Conservation (phyloP, 2,329 filamentous ascomycete genomes). For the Stemphylium vesicarium region DNA sequence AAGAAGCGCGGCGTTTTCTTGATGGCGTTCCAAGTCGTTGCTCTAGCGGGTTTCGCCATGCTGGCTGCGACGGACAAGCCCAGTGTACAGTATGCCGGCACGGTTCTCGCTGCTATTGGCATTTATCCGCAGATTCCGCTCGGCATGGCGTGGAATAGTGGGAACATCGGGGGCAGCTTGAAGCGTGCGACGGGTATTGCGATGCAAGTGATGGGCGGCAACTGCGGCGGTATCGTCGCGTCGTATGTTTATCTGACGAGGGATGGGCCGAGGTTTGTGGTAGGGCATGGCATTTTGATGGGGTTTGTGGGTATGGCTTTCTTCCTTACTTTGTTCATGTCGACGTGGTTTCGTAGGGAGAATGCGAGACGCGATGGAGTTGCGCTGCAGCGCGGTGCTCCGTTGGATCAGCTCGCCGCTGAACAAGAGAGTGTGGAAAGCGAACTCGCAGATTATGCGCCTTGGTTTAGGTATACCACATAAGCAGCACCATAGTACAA, state of each 20-base stretch:
- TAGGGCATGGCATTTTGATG: slow-evolving; percentile 56
- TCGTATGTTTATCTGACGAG: slow-evolving; percentile 57
- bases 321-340: slow-evolving; percentile 62
- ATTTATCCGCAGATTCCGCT: slow-evolving; percentile 64
- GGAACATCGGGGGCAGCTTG: slow-evolving; percentile 62
- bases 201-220: slow-evolving; percentile 61
- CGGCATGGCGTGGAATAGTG: slow-evolving; percentile 64
- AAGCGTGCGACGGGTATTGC: slow-evolving; percentile 64
- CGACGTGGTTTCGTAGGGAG: slow-evolving; percentile 62
- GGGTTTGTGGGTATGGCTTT: slow-evolving; percentile 57
- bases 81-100: slow-evolving; percentile 43
- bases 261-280: slow-evolving; percentile 53
- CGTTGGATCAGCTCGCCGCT: slow-evolving; percentile 53
- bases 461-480: slow-evolving; percentile 48
- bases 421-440: slow-evolving; percentile 61
- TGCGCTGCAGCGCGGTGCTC: slow-evolving; percentile 45
- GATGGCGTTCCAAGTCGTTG: slow-evolving; percentile 50
- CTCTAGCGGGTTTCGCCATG: slow-evolving; percentile 59
- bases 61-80: slow-evolving; percentile 35
- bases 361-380: slow-evolving; percentile 61
- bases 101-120: slow-evolving; percentile 47
- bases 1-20: slow-evolving; percentile 42
- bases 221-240: slow-evolving; percentile 76
- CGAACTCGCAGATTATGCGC: slow-evolving; percentile 64
- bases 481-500: neutral